phyloP scores from a whole-genome alignment of 2,329 filamentous ascomycete genomes.

The Fusarium floridanum region DNA sequence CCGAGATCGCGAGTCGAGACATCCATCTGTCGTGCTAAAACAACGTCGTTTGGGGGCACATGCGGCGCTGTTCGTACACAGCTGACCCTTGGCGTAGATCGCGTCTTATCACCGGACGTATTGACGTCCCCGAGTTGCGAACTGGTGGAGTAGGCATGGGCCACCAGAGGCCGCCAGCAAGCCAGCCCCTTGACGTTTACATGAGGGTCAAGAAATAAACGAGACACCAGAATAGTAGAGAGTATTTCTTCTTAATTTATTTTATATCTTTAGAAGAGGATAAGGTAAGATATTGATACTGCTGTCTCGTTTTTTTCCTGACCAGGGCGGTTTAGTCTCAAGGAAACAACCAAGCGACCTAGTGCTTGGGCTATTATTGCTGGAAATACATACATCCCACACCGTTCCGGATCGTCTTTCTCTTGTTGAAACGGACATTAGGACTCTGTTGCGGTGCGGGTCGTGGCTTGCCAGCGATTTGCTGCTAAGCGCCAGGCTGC shows the following conservation, averaged over 20 bases:
- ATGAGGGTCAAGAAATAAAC: no score
- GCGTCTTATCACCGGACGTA: conserved; percentile 11
- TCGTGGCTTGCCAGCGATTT: conserved; percentile 23
- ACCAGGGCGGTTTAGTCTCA: background rate
- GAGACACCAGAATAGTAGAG: no score
- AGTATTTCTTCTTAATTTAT: no score
- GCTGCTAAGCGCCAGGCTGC: conserved; percentile 12
- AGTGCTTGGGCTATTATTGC: background rate
- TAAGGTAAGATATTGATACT: no score
- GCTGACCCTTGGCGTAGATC: conserved; percentile 24
- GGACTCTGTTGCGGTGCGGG: conserved; percentile 9
- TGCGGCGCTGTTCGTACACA: conserved; percentile 16
- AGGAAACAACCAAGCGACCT: background rate
- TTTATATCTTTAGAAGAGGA: no score
- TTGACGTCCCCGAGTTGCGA: background rate
- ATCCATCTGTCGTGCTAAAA: background rate
- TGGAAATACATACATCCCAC: conserved; percentile 5
- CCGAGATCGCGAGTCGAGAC: background rate
- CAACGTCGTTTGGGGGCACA: conserved; percentile 4
- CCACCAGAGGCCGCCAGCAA: background rate
- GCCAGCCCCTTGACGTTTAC: background rate
- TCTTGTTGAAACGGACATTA: background rate
- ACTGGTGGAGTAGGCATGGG: background rate
- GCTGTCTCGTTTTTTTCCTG: no score
- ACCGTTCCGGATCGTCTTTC: no score